Base-by-base conservation (phyloP, 805 yeast genomes). In the Ogataea glucozyma region DNA sequence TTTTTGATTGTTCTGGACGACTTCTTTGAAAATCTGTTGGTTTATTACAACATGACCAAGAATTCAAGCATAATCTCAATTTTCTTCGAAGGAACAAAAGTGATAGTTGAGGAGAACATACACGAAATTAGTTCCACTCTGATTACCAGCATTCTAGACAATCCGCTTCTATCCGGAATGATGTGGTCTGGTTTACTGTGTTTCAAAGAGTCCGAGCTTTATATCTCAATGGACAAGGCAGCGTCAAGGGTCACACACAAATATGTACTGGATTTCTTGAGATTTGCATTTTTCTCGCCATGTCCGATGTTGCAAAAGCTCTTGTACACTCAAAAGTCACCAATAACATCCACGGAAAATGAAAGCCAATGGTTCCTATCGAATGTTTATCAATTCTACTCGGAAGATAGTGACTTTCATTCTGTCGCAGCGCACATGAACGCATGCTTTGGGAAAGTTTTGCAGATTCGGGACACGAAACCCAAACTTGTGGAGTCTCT, bases 141-240 rank as follows among this genome's bases (percentile, higher is more conserved):
- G 7, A 34, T 53, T 8, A 17, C 29, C 11, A 20, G 20, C 4
- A 29, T 51, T 13, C 35, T 49, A 3, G 42, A 37, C 6, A 43
- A 45, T 26, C 38, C 40, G 9, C 11, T 35, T 2, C 51, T 49
- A 17, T 13, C 29, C 12, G 37, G 34, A 10, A 26, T 54, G 33
- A 6, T 54, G 6, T 54, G 58, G 58, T 53, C 54, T 3, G 27
- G 51, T 14, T 10, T 53, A 10, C 42, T 54, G 4, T 53, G 57
- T 37, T 53, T 51, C 40, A 46, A 44, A 21, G 58, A 53, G 30
- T 36, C 52, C 2, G 50, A 49, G 24, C 36, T 44, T 5, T 36
- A 31, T 13, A 44, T 43, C 8, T 29, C 44, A 3, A 47, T 53
- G 31, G 56, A 53, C 13, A 51, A 43, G 29, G 47, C 46, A 5